Evolutionary conservation across 352 stramenopile species (phyloP).

Genomic region (Phytophthora palmivora): DNA sequence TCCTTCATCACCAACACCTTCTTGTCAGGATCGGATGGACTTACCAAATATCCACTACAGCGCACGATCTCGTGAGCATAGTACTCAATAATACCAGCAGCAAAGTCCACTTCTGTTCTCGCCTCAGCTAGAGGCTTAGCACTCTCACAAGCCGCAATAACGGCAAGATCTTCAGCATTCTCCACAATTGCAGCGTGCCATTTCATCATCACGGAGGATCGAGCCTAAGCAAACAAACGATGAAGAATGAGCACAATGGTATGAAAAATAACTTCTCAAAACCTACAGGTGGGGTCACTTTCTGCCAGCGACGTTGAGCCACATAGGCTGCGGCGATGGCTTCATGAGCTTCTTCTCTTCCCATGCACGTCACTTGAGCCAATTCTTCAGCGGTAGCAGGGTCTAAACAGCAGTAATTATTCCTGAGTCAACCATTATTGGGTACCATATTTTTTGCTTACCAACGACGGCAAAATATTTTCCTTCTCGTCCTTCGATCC

Average conservation of each 20-base stretch:
- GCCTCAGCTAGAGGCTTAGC: slow-evolving; percentile 95
- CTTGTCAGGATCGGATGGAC: slow-evolving; percentile 44
- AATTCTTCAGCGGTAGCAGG: slow-evolving; percentile 69
- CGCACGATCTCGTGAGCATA: slow-evolving; percentile 94
- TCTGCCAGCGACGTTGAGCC: slow-evolving; percentile 67
- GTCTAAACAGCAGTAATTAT: slow-evolving; percentile 26
- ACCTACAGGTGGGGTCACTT: slow-evolving; percentile 45
- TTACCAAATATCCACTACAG: slow-evolving; percentile 74
- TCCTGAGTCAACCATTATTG: not conserved
- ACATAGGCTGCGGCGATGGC: slow-evolving; percentile 63
- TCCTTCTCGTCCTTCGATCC: slow-evolving; percentile 48
- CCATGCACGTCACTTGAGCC: slow-evolving; percentile 60
- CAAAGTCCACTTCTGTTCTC: slow-evolving; percentile 93
- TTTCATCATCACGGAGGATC: slow-evolving; percentile 62
- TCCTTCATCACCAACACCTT: slow-evolving; percentile 82
- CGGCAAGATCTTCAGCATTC: slow-evolving; percentile 71
- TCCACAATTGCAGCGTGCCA: slow-evolving; percentile 60
- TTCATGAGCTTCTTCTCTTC: slow-evolving; percentile 53
- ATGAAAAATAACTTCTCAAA: not conserved
- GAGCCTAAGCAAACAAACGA: slow-evolving; percentile 15
- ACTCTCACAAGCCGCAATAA: slow-evolving; percentile 95
- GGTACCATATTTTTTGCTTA: slow-evolving; percentile 2
- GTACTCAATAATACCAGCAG: slow-evolving; percentile 94
- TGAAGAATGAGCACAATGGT: not conserved
- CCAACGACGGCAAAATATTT: slow-evolving; percentile 54